phyloP scores from a whole-genome alignment of 1,139 yeast species.

The Pichia terricola region DNA sequence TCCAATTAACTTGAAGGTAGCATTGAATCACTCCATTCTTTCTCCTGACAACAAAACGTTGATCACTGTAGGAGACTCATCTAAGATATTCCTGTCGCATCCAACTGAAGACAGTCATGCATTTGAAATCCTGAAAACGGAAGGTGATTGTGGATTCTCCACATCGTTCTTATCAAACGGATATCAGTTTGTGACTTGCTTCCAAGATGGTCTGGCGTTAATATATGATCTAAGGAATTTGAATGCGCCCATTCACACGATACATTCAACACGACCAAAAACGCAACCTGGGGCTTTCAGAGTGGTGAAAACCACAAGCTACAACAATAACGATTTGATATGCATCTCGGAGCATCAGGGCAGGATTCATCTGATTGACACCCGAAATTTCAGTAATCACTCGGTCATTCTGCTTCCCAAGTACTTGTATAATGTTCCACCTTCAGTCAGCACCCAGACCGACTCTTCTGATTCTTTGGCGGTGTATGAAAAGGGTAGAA shows the following conservation, averaged over 20 bases:
- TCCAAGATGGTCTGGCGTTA: conserved; percentile 76
- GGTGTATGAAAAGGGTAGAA: conserved; percentile 6
- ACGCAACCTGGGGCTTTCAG: conserved; percentile 46
- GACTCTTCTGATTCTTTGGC: not conserved
- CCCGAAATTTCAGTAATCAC: conserved; percentile 62
- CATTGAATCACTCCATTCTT: conserved; percentile 51
- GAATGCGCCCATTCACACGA: conserved; percentile 39
- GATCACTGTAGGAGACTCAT: conserved; percentile 52
- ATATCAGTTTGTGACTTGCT: conserved; percentile 63
- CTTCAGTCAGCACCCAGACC: not conserved
- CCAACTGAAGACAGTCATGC: conserved; percentile 27
- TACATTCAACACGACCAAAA: conserved; percentile 48
- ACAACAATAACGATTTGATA: conserved; percentile 65
- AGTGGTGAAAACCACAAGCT: conserved; percentile 52
- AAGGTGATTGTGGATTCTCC: conserved; percentile 76
- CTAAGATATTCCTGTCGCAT: conserved; percentile 40
- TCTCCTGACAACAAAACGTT: conserved; percentile 48
- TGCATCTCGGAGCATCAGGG: conserved; percentile 80
- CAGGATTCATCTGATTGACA: conserved; percentile 72
- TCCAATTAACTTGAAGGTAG: conserved; percentile 32
- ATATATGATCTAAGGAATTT: conserved; percentile 68
- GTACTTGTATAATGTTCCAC: conserved; percentile 13
- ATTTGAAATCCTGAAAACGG: conserved; percentile 37
- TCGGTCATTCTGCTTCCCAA: conserved; percentile 59
- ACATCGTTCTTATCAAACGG: conserved; percentile 72